phyloP scores from a whole-genome alignment of 2,329 filamentous ascomycete genomes.

The Aureobasidium sp. region DNA sequence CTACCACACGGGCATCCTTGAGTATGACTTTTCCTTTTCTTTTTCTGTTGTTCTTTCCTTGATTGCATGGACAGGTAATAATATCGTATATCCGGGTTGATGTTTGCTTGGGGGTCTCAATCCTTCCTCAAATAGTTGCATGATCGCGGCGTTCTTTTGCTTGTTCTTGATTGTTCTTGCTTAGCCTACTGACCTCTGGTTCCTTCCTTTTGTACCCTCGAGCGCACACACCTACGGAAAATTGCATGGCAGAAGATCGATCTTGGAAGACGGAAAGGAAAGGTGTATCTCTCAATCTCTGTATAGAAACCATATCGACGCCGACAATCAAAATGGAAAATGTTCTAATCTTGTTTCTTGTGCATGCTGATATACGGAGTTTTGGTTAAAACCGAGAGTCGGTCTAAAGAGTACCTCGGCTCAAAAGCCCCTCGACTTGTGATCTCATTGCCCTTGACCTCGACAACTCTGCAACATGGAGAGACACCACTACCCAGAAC shows the following conservation, averaged over 20 bases:
- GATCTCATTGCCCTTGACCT: background rate
- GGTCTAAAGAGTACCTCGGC: background rate
- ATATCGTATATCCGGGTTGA: background rate
- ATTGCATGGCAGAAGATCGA: background rate
- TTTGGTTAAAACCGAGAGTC: background rate
- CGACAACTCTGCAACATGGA: background rate
- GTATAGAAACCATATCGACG: slow-evolving; percentile 3
- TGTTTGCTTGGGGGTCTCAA: background rate
- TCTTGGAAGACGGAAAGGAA: background rate
- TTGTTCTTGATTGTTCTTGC: background rate
- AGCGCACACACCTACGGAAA: background rate
- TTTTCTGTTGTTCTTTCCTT: background rate
- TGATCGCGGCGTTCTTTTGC: background rate
- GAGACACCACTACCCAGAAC: background rate
- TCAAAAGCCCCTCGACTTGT: background rate
- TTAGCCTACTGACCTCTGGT: background rate
- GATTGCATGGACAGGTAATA: background rate
- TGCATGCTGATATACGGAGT: background rate
- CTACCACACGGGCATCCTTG: slow-evolving; percentile 22
- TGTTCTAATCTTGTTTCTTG: background rate
- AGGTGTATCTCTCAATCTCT: background rate
- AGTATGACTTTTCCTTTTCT: background rate
- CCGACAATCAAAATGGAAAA: background rate
- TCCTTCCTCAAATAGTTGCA: background rate
- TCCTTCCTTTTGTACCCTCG: background rate